Evolutionary conservation across 1,139 yeast genomes (phyloP).

Genomic region (Wickerhamiella pararugosa): DNA sequence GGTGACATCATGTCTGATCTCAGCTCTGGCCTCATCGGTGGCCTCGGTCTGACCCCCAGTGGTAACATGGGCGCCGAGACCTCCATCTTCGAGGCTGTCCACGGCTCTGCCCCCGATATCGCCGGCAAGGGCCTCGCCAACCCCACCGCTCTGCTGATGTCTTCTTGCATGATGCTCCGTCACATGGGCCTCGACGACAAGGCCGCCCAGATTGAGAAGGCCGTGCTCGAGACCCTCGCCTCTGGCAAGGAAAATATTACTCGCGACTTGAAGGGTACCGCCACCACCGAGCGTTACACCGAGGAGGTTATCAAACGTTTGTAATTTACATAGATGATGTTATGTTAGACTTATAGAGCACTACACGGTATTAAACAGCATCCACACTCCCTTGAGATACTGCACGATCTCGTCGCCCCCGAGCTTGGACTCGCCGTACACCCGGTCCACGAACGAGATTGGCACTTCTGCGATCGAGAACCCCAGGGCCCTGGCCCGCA

Average conservation of each 20-base stretch:
- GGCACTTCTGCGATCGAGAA: constrained; percentile 70
- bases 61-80: constrained; percentile 99
- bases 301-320: constrained; percentile 55
- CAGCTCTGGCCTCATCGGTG: constrained; percentile 95
- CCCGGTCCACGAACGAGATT: constrained; percentile 62
- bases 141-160: constrained; percentile 92
- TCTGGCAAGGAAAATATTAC: constrained; percentile 91
- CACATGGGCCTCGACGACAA: constrained; percentile 79
- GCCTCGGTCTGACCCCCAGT: constrained; percentile 95
- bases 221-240: constrained; percentile 86
- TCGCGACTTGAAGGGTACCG: constrained; percentile 88
- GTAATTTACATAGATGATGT: constrained; percentile 19
- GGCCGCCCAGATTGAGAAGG: constrained; percentile 74
- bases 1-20: constrained; percentile 96
- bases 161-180: constrained; percentile 98
- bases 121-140: constrained; percentile 97
- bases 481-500: constrained; percentile 58
- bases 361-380: constrained; percentile 47
- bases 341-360: too few species aligned
- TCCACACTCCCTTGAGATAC: constrained; percentile 64
- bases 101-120: constrained; percentile 97
- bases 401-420: constrained; percentile 77
- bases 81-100: constrained; percentile 96
- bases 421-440: constrained; percentile 66
- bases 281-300: constrained; percentile 79